Percentiles rank a stretch among this genome's conserved stretches.
phyloP scores from a whole-genome alignment of 345 rosid species.

The Dipteronia dyeriana region DNA sequence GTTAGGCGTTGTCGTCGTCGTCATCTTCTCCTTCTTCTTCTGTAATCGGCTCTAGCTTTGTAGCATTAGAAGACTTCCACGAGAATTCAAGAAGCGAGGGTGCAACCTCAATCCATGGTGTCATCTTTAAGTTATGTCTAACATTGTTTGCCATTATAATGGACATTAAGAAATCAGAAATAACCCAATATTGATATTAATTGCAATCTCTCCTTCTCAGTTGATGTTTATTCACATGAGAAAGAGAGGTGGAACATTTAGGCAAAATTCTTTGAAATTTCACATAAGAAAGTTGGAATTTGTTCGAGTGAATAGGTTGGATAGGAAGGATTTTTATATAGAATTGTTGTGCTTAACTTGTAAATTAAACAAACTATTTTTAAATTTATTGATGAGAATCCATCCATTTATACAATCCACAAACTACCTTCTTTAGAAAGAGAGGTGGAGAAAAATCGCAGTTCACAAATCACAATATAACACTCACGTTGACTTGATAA shows the following conservation, averaged over 20 bases:
- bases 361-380: too few species aligned
- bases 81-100: constrained; percentile 35
- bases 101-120: constrained; percentile 42
- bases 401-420: background rate
- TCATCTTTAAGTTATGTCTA: constrained; percentile 15
- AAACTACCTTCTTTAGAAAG: background rate
- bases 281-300: background rate
- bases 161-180: too few species aligned
- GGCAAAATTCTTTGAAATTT: background rate
- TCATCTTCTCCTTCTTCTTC: constrained; percentile 50
- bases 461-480: too few species aligned
- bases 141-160: background rate
- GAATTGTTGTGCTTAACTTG: background rate
- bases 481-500: too few species aligned
- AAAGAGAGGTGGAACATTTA: background rate
- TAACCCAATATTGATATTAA: too few species aligned
- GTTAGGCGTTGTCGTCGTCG: constrained; percentile 10
- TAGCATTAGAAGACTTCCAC: constrained; percentile 30
- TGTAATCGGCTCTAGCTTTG: constrained; percentile 44
- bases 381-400: background rate
- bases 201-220: background rate
- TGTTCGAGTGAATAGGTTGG: background rate
- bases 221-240: background rate
- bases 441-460: background rate
- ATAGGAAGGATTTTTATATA: background rate